phyloP scores from a whole-genome alignment of 768 basidiomycete species.

The Kwoniella shandongensis region DNA sequence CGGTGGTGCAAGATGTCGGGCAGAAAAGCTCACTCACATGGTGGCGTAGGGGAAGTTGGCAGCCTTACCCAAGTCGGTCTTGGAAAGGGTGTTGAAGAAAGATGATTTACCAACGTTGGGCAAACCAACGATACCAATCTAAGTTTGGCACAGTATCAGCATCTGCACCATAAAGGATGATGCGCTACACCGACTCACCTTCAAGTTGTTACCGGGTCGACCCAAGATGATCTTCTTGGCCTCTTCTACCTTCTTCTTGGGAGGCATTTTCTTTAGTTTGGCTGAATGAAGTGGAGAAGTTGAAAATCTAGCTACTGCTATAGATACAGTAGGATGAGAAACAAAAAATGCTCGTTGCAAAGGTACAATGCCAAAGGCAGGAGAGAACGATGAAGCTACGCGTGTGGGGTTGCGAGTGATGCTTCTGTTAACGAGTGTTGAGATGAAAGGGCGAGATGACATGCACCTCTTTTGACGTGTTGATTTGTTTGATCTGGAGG shows the following conservation, averaged over 20 bases:
- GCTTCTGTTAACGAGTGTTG: slow-evolving; percentile 1
- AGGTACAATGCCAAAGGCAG: slow-evolving; percentile 5
- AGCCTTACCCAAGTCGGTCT: slow-evolving; percentile 80
- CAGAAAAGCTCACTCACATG: slow-evolving; percentile 35
- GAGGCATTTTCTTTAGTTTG: slow-evolving; percentile 68
- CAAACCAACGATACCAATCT: slow-evolving; percentile 96
- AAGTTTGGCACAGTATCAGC: slow-evolving; percentile 41
- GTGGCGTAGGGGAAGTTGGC: slow-evolving; percentile 90
- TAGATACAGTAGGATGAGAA: neutral
- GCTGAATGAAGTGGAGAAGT: slow-evolving; percentile 17
- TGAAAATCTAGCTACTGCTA: slow-evolving; percentile 6
- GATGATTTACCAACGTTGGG: slow-evolving; percentile 70
- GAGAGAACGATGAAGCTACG: slow-evolving; percentile 6
- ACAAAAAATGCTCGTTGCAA: neutral
- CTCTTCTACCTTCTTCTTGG: slow-evolving; percentile 65
- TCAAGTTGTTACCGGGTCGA: slow-evolving; percentile 88
- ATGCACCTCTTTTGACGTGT: slow-evolving; percentile 17
- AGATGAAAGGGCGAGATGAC: slow-evolving; percentile 17
- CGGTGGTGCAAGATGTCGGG: neutral
- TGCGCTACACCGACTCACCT: too few species aligned
- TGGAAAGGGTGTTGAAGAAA: slow-evolving; percentile 94
- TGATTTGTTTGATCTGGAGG: neutral
- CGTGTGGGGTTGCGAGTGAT: neutral
- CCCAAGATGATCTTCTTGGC: slow-evolving; percentile 89
- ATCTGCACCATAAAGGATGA: too few species aligned